phyloP scores from a whole-genome alignment of 352 stramenopile genomes.

The Phytophthora pinifolia region DNA sequence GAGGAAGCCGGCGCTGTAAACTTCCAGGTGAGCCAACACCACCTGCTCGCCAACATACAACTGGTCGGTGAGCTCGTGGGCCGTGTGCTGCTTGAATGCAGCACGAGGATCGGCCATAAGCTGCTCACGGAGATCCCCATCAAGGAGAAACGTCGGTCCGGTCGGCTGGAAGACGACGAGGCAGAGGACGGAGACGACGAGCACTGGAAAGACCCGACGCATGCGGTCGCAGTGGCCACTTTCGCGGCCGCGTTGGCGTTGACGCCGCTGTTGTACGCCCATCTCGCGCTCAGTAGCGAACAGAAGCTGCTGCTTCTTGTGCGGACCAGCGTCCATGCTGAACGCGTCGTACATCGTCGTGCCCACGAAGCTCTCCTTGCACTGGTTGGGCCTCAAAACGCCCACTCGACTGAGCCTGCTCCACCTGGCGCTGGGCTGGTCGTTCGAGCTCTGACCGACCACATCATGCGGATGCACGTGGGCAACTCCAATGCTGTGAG shows the following conservation, averaged over 20 bases:
- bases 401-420: constrained; percentile 7
- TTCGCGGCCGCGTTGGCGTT: constrained; percentile 47
- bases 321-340: constrained; percentile 48
- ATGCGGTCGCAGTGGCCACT: constrained; percentile 47
- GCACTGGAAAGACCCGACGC: constrained; percentile 51
- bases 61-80: constrained; percentile 59
- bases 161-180: neutral
- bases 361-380: constrained; percentile 39
- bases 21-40: constrained; percentile 40
- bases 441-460: constrained; percentile 60
- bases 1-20: neutral
- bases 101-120: constrained; percentile 59
- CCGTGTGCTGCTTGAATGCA: constrained; percentile 71
- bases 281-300: constrained; percentile 54
- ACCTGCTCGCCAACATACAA: constrained; percentile 27
- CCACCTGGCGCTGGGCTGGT: constrained; percentile 33
- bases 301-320: constrained; percentile 67
- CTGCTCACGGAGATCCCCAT: constrained; percentile 34
- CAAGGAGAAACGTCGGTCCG: constrained; percentile 2
- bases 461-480: constrained; percentile 54
- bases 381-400: constrained; percentile 24
- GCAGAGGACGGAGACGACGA: constrained; percentile 7
- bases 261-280: constrained; percentile 46
- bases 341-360: constrained; percentile 38
- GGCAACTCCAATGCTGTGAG: constrained; percentile 16